Conservation (phyloP, 2,329 filamentous ascomycete species). For the Fusarium ramigenum region DNA sequence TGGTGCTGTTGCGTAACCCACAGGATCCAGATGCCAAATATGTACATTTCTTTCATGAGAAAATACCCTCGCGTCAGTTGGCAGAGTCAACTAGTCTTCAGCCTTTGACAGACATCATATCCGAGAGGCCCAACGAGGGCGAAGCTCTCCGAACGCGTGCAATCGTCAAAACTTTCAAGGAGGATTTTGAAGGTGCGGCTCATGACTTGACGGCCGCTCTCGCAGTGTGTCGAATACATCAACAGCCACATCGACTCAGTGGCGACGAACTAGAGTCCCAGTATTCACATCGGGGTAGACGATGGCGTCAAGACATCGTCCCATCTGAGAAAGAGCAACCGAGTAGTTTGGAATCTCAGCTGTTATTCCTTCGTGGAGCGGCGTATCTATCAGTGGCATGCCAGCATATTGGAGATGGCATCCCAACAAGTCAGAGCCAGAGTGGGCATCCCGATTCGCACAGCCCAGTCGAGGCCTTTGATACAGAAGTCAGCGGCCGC, state of each 20-base stretch:
- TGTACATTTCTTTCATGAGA: slow-evolving; percentile 93
- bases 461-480: not conserved
- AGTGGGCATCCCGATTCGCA: slow-evolving; percentile 5
- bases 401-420: slow-evolving; percentile 66
- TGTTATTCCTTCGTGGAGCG: slow-evolving; percentile 79
- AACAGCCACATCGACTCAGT: slow-evolving; percentile 61
- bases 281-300: slow-evolving; percentile 37
- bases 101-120: slow-evolving; percentile 74
- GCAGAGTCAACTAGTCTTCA: slow-evolving; percentile 75
- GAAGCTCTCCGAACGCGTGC: slow-evolving; percentile 78
- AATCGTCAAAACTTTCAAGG: slow-evolving; percentile 78
- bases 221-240: slow-evolving; percentile 61
- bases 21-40: slow-evolving; percentile 79
- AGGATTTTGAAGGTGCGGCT: slow-evolving; percentile 75
- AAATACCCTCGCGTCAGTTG: slow-evolving; percentile 80
- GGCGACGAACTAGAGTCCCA: slow-evolving; percentile 61
- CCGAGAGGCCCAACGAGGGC: slow-evolving; percentile 68
- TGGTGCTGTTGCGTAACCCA: slow-evolving; percentile 77
- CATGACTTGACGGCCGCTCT: slow-evolving; percentile 77
- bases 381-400: slow-evolving; percentile 78
- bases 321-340: slow-evolving; percentile 66
- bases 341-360: slow-evolving; percentile 76
- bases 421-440: slow-evolving; percentile 46
- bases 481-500: not conserved
- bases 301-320: slow-evolving; percentile 48